A percentile compares a stretch with the other conserved stretches of the same genome.
These are phyloP conservation scores for Trichomonascaceae sp. DNA, from an alignment of 1,139 yeast genomes.

Conservation along the genomic window DNA sequence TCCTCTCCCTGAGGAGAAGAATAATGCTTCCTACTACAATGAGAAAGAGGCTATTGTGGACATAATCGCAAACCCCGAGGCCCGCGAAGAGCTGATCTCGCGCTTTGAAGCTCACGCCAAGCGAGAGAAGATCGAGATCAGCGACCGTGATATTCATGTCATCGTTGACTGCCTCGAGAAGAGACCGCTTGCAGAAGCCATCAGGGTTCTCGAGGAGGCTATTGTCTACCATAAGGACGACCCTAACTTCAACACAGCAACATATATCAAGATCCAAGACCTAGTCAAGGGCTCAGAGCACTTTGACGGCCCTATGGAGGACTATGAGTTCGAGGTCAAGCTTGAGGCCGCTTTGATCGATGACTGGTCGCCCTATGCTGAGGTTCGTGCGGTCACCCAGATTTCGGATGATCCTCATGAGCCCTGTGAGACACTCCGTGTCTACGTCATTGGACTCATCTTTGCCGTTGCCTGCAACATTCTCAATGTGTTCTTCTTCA, in stretches of 20 bases:
- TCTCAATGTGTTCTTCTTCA: conserved; percentile 38
- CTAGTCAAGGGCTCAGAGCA: too few species aligned
- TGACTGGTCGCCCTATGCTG: conserved; percentile 33
- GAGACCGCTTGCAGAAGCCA: conserved; percentile 30
- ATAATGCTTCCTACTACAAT: too few species aligned
- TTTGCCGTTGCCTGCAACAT: conserved; percentile 30
- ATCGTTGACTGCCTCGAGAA: too few species aligned
- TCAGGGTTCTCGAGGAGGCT: conserved; percentile 30
- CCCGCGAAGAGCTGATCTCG: too few species aligned
- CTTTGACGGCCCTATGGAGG: conserved; percentile 4
- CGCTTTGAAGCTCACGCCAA: too few species aligned
- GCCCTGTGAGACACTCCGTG: conserved; percentile 32
- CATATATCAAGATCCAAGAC: too few species aligned
- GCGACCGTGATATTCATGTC: too few species aligned
- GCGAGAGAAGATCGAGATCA: too few species aligned
- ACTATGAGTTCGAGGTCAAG: conserved; percentile 21
- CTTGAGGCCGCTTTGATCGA: conserved; percentile 26
- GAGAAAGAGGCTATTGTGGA: too few species aligned
- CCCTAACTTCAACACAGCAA: conserved; percentile 38
- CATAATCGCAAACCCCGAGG: too few species aligned
- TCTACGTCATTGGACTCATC: conserved; percentile 28
- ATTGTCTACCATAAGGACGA: conserved; percentile 33
- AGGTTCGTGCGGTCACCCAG: conserved; percentile 31
- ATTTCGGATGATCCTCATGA: conserved; percentile 30
- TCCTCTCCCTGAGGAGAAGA: too few species aligned